Base-by-base conservation (phyloP, 257 asterid species). In the Gardenia jasminoides region DNA sequence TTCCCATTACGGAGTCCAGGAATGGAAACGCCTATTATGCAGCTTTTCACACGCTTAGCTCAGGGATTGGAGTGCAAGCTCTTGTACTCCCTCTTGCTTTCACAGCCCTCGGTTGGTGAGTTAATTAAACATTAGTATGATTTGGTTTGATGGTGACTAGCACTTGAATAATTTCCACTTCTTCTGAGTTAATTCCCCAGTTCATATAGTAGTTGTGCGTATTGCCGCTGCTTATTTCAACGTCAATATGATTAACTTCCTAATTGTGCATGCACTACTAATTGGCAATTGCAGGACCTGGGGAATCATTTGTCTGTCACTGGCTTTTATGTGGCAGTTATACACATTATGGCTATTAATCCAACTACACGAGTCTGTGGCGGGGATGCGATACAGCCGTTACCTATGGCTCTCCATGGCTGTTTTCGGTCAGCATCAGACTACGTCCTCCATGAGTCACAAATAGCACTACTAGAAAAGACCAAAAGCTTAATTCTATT, bases 1-100 rank as follows among this genome's bases (percentile, higher is more conserved):
- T 93, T 73, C 98, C 97, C 12, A 93, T 93, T 52, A 93, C 98
- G 0, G 98, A 93, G 80, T 93, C 98, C 10, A 82, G 96, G 16
- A 93, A 89, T n/a, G 98, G 98, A 43, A 93, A 93, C 56, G 91
- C 93, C 0, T 93, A 88, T 44, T 93, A 93, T 75, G 95, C 97
- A 11, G 97, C 98, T 44, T 93, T 93, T 83, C 98, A 93, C 80
- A 88, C 95, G 3, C 92, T 93, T 56, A 77, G 89, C 84, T 93
- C 98, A 9, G 97, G 98, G 22, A 88, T 93, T 33, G 98, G 98
- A 30, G 88, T 91, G 56, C 98, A 93, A 77, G 91, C 94, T 68
- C 96, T 91, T 54, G 80, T 93, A 65, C 94, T 93, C 65, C 97
- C 98, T 54, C 90, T 91, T 28, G 92, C 98, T 70, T 91, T 93